Evolutionary conservation across 1,284 basidiomycete genomes (phyloP).

Genomic region (Cerioporus squamosus): DNA sequence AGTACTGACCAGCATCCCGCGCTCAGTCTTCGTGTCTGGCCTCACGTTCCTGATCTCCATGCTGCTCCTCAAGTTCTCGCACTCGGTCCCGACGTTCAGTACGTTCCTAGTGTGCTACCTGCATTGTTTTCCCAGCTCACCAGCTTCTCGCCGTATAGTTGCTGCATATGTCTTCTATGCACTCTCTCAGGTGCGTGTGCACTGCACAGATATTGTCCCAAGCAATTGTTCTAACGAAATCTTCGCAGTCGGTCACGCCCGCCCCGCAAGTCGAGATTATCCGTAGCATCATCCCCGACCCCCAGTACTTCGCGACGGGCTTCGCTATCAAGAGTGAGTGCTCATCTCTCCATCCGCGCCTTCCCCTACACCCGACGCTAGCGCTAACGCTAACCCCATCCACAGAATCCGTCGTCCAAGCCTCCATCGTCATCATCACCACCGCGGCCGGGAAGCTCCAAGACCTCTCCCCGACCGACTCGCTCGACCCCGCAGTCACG

Average conservation of each 20-base stretch:
- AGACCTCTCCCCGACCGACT: constrained; percentile 41
- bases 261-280: constrained; percentile 52
- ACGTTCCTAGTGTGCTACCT: constrained; percentile 11
- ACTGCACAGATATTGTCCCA: no score
- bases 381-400: background rate
- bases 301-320: constrained; percentile 48
- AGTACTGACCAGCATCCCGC: background rate
- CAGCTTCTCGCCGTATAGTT: constrained; percentile 28
- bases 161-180: constrained; percentile 51
- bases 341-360: background rate
- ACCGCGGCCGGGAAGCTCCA: constrained; percentile 48
- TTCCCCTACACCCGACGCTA: background rate
- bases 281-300: constrained; percentile 44
- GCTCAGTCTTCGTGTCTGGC: constrained; percentile 45
- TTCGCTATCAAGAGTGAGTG: constrained; percentile 46
- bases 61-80: constrained; percentile 46
- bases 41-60: constrained; percentile 47
- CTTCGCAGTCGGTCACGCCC: constrained; percentile 41
- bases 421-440: constrained; percentile 50
- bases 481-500: constrained; percentile 45
- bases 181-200: constrained; percentile 39
- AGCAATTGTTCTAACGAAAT: background rate
- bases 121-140: no score
- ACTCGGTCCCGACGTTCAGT: constrained; percentile 44
- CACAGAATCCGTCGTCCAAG: constrained; percentile 46